Evolutionary conservation across 169 alveolate species (phyloP).

Genomic region (Plasmodium berghei): DNA sequence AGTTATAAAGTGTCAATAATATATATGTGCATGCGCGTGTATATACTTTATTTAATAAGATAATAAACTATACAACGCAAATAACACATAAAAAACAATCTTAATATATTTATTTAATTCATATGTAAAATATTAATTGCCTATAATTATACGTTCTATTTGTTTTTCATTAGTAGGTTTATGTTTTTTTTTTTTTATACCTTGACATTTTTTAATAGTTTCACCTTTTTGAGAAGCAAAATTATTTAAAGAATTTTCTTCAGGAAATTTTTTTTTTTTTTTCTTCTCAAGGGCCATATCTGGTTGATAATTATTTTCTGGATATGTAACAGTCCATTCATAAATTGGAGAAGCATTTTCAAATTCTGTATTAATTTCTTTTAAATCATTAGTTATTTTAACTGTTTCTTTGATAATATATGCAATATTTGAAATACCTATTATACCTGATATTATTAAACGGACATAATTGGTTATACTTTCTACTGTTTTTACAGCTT

Average conservation of each 20-base stretch:
- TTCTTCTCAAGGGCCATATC: background rate
- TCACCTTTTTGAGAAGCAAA: too few species aligned
- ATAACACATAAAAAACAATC: too few species aligned
- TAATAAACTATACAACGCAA: too few species aligned
- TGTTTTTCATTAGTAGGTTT: background rate
- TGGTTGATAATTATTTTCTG: constrained; percentile 10
- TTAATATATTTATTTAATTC: too few species aligned
- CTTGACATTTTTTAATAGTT: too few species aligned
- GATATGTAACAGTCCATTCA: constrained; percentile 43
- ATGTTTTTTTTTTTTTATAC: too few species aligned
- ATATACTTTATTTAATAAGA: too few species aligned
- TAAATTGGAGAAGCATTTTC: constrained; percentile 22
- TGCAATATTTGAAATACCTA: constrained; percentile 6
- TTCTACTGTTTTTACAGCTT: background rate
- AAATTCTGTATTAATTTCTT: constrained; percentile 21
- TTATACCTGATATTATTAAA: background rate
- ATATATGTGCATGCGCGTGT: too few species aligned
- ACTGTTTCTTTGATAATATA: constrained; percentile 1
- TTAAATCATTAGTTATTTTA: constrained; percentile 3
- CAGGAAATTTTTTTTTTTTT: too few species aligned
- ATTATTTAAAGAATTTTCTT: too few species aligned
- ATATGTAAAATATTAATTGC: too few species aligned
- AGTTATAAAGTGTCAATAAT: too few species aligned
- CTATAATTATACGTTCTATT: background rate
- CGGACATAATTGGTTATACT: background rate